Conservation (phyloP, 2,329 filamentous ascomycete genomes). For the Periglandula ipomoeae region DNA sequence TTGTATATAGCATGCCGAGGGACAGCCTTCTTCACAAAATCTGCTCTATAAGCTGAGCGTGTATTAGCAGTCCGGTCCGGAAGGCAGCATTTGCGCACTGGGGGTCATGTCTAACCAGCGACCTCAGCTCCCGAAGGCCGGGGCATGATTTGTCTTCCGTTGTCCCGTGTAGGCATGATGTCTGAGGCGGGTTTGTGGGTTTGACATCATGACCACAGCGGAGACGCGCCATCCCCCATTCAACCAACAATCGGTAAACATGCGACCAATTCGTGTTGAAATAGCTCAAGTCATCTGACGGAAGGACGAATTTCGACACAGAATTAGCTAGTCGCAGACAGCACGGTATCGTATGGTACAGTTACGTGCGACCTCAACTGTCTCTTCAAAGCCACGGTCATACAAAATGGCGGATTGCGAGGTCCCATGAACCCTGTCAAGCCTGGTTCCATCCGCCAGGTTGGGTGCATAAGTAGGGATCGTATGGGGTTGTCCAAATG, state of each 20-base stretch:
- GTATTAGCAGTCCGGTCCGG: too few relatives aligned
- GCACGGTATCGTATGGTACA: not conserved
- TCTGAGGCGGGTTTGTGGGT: too few relatives aligned
- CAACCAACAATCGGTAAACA: not conserved
- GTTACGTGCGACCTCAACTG: not conserved
- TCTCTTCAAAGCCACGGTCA: not conserved
- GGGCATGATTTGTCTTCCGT: too few relatives aligned
- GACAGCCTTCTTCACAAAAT: too few relatives aligned
- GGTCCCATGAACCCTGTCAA: slow-evolving; percentile 2
- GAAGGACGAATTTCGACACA: not conserved
- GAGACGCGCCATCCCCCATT: not conserved
- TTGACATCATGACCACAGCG: not conserved
- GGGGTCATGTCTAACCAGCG: too few relatives aligned
- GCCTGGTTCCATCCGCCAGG: not conserved
- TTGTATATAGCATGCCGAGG: too few relatives aligned
- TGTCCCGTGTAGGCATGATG: too few relatives aligned
- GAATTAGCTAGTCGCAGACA: not conserved
- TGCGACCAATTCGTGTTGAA: not conserved
- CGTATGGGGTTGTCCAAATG: not conserved
- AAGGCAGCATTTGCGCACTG: too few relatives aligned
- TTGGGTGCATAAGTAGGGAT: not conserved
- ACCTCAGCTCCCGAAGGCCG: too few relatives aligned
- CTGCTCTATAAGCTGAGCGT: too few relatives aligned
- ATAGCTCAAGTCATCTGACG: too few relatives aligned
- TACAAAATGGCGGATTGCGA: not conserved